Base-by-base conservation (phyloP, 2,329 filamentous ascomycete genomes). In the Curvularia lunata region DNA sequence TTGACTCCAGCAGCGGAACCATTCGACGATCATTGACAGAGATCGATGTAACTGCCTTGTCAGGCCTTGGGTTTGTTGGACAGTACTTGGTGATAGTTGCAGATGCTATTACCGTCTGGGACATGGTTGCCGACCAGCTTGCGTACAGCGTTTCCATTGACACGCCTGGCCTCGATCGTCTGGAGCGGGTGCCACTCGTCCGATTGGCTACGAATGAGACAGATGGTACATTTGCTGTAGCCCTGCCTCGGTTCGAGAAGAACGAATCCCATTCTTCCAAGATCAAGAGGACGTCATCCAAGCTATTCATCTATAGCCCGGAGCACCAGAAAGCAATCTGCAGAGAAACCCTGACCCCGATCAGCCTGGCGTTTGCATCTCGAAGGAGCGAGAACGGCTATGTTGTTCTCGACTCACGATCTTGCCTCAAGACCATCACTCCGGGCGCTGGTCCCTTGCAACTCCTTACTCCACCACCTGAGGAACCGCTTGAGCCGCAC, bases 41-140 rank as follows among this genome's bases (percentile, higher is more conserved):
- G 2, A 79, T 94, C 42, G 88, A 89, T 77, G 83, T 83, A 50
- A 86, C 87, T 5, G 82, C 84, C 18, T 81, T 92, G 7, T 84
- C 87, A 56, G 86, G 85, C n/a, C 77, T 96, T 28, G 86, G 83
- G 5, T 88, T 96, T 52, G 78, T 95, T 2, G 88, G 87, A 2
- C 87, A 88, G 23, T 88, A 89, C 70, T 79, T 99, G 18, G 82
- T 98, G 56, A 84, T 91, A 45, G 80, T 97, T 1, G 91, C 91
- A 0, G 83, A 89, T 42, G 84, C 86, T 27, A 82, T 97, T 8
- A 83, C 86, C 40, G 88, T 97, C 34, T 97, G 92, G 82, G 91
- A 99, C 74, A 84, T 96, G 10, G 91, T 98, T 7, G 83, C 87
- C 49, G 91, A 96, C 68, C 84, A 88, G 66, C 82, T 93, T 46